Evolutionary conservation across 768 basidiomycete genomes (phyloP).

Genomic region (Suillus brevipes): DNA sequence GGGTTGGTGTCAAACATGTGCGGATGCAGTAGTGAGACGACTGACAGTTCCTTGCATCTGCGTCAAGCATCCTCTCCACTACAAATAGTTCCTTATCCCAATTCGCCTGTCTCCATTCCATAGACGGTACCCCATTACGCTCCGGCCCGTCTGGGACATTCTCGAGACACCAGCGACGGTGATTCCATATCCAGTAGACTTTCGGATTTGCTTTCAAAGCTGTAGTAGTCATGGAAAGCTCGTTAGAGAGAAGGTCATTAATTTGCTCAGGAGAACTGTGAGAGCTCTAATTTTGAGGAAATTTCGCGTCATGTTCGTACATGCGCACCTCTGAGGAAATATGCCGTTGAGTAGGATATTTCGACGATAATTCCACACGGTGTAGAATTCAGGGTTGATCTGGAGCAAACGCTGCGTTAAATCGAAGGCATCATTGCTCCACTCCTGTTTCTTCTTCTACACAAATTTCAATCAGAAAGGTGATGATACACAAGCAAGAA

Average conservation of each 20-base stretch:
- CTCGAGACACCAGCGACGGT: constrained; percentile 92
- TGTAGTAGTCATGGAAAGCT: constrained; percentile 77
- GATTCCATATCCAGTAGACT: constrained; percentile 99
- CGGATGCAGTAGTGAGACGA: constrained; percentile 5
- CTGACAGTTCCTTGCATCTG: constrained; percentile 92
- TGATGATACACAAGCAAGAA: constrained; percentile 2
- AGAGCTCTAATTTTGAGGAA: constrained; percentile 16
- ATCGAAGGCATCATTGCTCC: constrained; percentile 72
- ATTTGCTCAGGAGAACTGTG: constrained; percentile 59
- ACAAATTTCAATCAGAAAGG: constrained; percentile 8
- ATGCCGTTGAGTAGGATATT: constrained; percentile 71
- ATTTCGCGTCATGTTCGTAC: background rate
- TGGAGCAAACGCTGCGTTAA: constrained; percentile 76
- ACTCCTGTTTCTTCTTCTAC: constrained; percentile 73
- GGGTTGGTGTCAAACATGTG: constrained; percentile 10
- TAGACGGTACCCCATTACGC: constrained; percentile 38
- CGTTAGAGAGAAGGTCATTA: constrained; percentile 64
- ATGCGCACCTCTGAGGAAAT: constrained; percentile 62
- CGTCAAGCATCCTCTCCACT: constrained; percentile 90
- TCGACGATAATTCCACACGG: constrained; percentile 93
- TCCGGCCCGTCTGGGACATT: constrained; percentile 77
- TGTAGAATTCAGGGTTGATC: constrained; percentile 94
- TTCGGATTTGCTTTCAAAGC: constrained; percentile 88
- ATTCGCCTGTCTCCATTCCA: constrained; percentile 73
- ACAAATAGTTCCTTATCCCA: constrained; percentile 88